Percentiles rank a stretch among this genome's conserved stretches.
These are phyloP conservation scores for Thraustochytrium striatum DNA, from an alignment of 352 stramenopile species.

Conservation along the genomic window DNA sequence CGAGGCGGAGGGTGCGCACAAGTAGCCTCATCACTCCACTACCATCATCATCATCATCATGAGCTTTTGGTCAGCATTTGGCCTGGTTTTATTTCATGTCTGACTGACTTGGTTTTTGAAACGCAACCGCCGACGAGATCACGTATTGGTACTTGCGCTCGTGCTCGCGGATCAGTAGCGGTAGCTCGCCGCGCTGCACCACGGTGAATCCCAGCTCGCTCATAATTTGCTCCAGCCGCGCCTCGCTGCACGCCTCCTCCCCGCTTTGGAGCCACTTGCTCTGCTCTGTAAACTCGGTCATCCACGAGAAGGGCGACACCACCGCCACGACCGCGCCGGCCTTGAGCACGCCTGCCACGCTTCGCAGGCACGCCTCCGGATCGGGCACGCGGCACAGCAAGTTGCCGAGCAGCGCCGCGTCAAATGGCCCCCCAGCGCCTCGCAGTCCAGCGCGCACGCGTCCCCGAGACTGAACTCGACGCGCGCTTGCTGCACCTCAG, in stretches of 20 bases:
- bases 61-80: no score
- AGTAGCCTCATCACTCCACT: no score
- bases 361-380: slow-evolving; percentile 79
- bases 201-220: slow-evolving; percentile 66
- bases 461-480: slow-evolving; percentile 41
- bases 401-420: slow-evolving; percentile 89
- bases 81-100: no score
- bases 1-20: no score
- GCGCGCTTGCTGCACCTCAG: neutral
- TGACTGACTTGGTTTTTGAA: no score
- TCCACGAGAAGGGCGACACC: slow-evolving; percentile 93
- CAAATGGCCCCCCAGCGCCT: slow-evolving; percentile 67
- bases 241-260: neutral
- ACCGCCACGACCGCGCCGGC: slow-evolving; percentile 84
- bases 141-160: slow-evolving; percentile 83
- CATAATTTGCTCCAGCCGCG: slow-evolving; percentile 63
- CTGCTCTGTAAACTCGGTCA: slow-evolving; percentile 88
- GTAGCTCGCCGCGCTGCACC: slow-evolving; percentile 69
- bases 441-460: slow-evolving; percentile 84
- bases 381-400: slow-evolving; percentile 89
- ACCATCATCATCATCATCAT: no score
- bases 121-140: slow-evolving; percentile 69
- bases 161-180: slow-evolving; percentile 85
- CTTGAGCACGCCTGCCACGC: slow-evolving; percentile 76
- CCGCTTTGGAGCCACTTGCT: slow-evolving; percentile 68